Base-by-base conservation (phyloP, 345 rosid species). In the Gynandropsis gynandra region DNA sequence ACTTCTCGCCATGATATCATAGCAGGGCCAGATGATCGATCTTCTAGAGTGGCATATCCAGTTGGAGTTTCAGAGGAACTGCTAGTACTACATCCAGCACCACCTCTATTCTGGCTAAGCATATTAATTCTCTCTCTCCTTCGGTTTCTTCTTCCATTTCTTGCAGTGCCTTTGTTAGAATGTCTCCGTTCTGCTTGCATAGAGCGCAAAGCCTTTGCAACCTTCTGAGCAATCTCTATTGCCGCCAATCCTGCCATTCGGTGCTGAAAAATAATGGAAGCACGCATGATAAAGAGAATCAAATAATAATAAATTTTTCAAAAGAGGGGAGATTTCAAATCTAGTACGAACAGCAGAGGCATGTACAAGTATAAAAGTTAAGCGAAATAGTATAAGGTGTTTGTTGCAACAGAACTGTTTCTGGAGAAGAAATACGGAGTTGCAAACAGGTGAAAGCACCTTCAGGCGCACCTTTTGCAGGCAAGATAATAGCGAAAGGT, bases 171-270 rank as follows among this genome's bases (percentile, higher is more conserved):
- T 72, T 74, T 85, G 58, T 76, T 77, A 44, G 71, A 69, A 68
- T 82, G 68, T 63, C 76, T 87, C 89, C 86, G 74, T 54, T 82
- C 98, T 39, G 74, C 54, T 54, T 66, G 92, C 72, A 78, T 54
- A 60, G 82, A 76, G 59, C 96, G 95, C 98, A 95, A 90, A 65
- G 80, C 83, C 74, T 79, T 87, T 42, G 87, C 82, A 72, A 90
- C 82, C 68, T 74, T 84, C 63, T 90, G 98, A 29, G 98, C 95
- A 66, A 87, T 80, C 64, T 87, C 96, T 44, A 84, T 69, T 39
- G 79, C 89, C 51, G 96, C 98, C 58, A 90, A 75, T 66, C 98
- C 98, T 47, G 98, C 98, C 98, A 90, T 90, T 36, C 96, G 98
- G 50, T 87, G 96, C 96, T 90, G 84, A 40, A 31, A 52, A 54